Conservation (phyloP, 805 yeast species). For the Candida alai region DNA sequence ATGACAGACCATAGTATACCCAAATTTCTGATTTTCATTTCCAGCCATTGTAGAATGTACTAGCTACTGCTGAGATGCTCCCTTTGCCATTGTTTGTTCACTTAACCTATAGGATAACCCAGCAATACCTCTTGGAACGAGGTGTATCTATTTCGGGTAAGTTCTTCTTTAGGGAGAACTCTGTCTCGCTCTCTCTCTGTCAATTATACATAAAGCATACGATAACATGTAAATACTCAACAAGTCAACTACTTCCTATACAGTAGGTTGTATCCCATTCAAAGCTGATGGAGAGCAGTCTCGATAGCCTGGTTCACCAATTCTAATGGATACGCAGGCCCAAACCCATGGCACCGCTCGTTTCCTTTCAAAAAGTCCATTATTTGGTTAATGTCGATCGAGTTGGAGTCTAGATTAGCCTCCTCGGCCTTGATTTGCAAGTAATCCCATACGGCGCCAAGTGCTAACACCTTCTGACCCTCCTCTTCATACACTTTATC, state of each 20-base stretch:
- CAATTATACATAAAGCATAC: too few species aligned
- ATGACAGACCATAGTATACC: constrained; percentile 46
- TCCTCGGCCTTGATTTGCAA: constrained; percentile 46
- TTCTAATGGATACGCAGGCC: constrained; percentile 58
- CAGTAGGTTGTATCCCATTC: too few species aligned
- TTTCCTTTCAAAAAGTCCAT: constrained; percentile 59
- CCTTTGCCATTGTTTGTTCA: too few species aligned
- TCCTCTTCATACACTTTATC: constrained; percentile 34
- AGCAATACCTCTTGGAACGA: too few species aligned
- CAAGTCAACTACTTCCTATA: too few species aligned
- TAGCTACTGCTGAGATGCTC: too few species aligned
- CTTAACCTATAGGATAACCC: too few species aligned
- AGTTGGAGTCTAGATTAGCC: constrained; percentile 40
- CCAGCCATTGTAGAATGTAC: too few species aligned
- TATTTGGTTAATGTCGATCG: constrained; percentile 54
- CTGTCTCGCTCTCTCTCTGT: too few species aligned
- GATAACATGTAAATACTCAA: too few species aligned
- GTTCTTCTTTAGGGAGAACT: too few species aligned
- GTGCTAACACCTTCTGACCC: constrained; percentile 54
- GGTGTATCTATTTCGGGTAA: too few species aligned
- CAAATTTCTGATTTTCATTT: constrained; percentile 37
- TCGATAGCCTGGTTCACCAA: constrained; percentile 31
- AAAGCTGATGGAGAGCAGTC: constrained; percentile 2
- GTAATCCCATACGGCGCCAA: constrained; percentile 84
- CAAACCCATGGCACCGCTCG: constrained; percentile 77